Conservation (phyloP, 2,329 filamentous ascomycete genomes). For the Cladosporium austrohemisphaericum region DNA sequence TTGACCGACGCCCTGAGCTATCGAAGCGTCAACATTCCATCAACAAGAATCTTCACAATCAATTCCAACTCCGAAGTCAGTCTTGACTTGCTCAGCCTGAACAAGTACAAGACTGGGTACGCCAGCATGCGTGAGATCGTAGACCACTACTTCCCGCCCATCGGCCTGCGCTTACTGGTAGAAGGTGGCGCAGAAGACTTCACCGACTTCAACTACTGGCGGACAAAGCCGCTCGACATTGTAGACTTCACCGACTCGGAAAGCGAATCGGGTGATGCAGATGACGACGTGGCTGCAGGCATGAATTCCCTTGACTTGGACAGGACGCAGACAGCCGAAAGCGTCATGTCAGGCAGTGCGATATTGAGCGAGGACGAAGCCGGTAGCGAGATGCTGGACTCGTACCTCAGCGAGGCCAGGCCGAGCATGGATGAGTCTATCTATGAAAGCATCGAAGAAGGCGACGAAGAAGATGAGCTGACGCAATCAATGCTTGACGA, state of each 20-base stretch:
- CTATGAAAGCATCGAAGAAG: slow-evolving; percentile 23
- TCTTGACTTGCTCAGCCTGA: slow-evolving; percentile 81
- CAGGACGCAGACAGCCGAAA: slow-evolving; percentile 21
- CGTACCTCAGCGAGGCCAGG: slow-evolving; percentile 19
- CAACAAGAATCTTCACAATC: slow-evolving; percentile 94
- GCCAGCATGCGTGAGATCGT: slow-evolving; percentile 96
- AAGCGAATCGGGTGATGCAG: slow-evolving; percentile 37
- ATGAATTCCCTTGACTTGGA: slow-evolving; percentile 14
- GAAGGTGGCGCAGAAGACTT: slow-evolving; percentile 89
- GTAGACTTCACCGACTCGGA: slow-evolving; percentile 88
- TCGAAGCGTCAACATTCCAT: slow-evolving; percentile 90
- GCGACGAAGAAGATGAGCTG: slow-evolving; percentile 22
- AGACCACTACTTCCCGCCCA: slow-evolving; percentile 95
- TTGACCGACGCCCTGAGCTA: slow-evolving; percentile 96
- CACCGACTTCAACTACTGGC: slow-evolving; percentile 97
- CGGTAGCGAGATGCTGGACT: slow-evolving; percentile 25
- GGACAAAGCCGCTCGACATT: slow-evolving; percentile 75
- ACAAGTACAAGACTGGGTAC: slow-evolving; percentile 94
- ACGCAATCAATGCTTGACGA: slow-evolving; percentile 18
- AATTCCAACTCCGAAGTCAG: slow-evolving; percentile 96
- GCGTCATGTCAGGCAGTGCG: slow-evolving; percentile 5
- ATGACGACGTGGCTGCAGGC: slow-evolving; percentile 27
- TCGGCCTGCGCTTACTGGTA: slow-evolving; percentile 75
- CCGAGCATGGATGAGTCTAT: slow-evolving; percentile 20
- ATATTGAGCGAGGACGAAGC: slow-evolving; percentile 33